Percentiles rank a stretch among this genome's conserved stretches.
Evolutionary conservation across 441 rosid species (phyloP).

Genomic region (Pelargonium myrrhifolium): DNA sequence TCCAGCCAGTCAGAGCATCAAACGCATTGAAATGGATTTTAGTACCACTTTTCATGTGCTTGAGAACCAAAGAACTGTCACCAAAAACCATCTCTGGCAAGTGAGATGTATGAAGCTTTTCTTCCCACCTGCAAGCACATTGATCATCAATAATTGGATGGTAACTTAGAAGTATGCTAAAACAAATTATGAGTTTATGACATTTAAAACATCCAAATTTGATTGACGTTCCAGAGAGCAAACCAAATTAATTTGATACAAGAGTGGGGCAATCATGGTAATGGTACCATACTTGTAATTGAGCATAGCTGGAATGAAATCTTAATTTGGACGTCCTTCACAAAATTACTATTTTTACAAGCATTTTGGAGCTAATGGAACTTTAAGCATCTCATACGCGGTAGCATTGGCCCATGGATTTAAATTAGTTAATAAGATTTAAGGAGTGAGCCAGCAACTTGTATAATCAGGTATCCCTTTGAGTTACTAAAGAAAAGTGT

Average conservation of each 20-base stretch:
- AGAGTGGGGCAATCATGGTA: not conserved
- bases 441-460: no score
- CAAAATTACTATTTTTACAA: not conserved
- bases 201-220: not conserved
- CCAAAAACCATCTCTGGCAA: constrained; percentile 94
- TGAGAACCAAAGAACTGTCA: constrained; percentile 56
- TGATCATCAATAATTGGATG: constrained; percentile 7
- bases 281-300: no score
- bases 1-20: constrained; percentile 83
- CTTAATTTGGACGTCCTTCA: not conserved
- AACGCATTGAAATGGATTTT: constrained; percentile 75
- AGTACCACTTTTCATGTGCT: constrained; percentile 45
- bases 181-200: not conserved
- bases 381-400: not conserved
- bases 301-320: not conserved
- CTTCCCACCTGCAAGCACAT: constrained; percentile 60
- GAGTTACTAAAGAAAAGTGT: not conserved
- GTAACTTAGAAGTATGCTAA: not conserved
- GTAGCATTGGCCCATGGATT: no score
- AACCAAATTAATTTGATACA: no score
- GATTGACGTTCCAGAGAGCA: not conserved
- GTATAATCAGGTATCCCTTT: no score
- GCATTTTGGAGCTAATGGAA: not conserved
- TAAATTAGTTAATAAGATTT: not conserved
- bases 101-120: constrained; percentile 69